Evolutionary conservation across 495 filamentous ascomycete species (phyloP).

Genomic region (Apiosordaria backusii): DNA sequence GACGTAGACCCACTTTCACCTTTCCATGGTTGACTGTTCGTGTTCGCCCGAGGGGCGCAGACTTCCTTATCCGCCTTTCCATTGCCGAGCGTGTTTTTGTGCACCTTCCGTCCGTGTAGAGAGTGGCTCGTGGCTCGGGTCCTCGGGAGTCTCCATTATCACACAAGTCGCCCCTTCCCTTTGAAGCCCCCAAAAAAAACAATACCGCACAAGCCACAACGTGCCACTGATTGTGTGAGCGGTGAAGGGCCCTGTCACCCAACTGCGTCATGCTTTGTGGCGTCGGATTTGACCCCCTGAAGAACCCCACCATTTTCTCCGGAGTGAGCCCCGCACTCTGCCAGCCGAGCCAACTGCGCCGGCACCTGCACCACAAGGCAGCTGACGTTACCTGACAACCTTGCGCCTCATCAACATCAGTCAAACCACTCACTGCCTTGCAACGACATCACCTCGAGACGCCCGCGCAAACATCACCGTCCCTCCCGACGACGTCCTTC

Average conservation of each 20-base stretch:
- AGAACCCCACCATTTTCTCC: neutral
- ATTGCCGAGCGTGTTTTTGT: neutral
- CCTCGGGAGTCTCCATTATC: neutral
- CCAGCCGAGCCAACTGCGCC: neutral
- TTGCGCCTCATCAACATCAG: neutral
- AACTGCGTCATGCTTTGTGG: neutral
- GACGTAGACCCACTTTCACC: slow-evolving; percentile 12
- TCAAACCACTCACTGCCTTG: neutral
- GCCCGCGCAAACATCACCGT: neutral
- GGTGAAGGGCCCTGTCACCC: neutral
- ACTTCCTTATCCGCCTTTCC: neutral
- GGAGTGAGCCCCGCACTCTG: neutral
- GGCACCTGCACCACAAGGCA: neutral
- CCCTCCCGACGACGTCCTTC: neutral
- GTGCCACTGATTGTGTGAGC: neutral
- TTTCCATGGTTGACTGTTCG: neutral
- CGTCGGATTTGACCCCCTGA: neutral
- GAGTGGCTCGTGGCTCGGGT: neutral
- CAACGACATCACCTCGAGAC: neutral
- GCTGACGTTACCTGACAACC: neutral
- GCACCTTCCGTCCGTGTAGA: neutral
- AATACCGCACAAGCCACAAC: neutral
- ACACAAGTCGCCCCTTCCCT: neutral
- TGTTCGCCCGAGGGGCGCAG: neutral
- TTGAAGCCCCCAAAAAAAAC: neutral